Conservation (phyloP, 2,329 filamentous ascomycete genomes). For the Diaporthe vexans region DNA sequence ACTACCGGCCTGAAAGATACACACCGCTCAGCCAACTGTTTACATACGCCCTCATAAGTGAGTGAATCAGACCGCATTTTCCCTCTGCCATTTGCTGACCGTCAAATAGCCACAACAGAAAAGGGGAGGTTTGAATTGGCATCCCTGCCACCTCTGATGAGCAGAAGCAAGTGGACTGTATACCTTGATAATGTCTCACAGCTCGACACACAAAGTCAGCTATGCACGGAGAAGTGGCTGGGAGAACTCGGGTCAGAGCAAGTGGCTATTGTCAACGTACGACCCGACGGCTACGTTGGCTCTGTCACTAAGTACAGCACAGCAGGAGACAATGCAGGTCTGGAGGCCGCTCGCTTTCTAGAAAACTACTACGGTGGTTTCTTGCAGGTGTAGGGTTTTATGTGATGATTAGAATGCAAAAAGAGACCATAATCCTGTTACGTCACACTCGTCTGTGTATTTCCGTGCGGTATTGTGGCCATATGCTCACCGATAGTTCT, state of each 20-base stretch:
- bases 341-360: conserved; percentile 65
- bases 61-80: conserved; percentile 48
- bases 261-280: conserved; percentile 75
- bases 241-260: conserved; percentile 68
- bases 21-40: conserved; percentile 76
- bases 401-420: background rate
- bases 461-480: no score
- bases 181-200: conserved; percentile 77
- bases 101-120: conserved; percentile 41
- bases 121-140: conserved; percentile 75
- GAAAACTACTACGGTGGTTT: conserved; percentile 69
- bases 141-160: conserved; percentile 72
- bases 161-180: conserved; percentile 78
- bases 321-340: conserved; percentile 43
- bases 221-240: conserved; percentile 79
- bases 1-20: conserved; percentile 77
- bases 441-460: no score
- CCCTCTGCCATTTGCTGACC: background rate
- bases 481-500: no score
- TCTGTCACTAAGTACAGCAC: conserved; percentile 68
- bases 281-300: conserved; percentile 82
- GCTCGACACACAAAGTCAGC: conserved; percentile 63
- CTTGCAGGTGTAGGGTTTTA: conserved; percentile 57
- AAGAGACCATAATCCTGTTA: background rate
- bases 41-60: conserved; percentile 78